Evolutionary conservation across 306 rosid species (phyloP).

Genomic region (Vachellia pachyceras): DNA sequence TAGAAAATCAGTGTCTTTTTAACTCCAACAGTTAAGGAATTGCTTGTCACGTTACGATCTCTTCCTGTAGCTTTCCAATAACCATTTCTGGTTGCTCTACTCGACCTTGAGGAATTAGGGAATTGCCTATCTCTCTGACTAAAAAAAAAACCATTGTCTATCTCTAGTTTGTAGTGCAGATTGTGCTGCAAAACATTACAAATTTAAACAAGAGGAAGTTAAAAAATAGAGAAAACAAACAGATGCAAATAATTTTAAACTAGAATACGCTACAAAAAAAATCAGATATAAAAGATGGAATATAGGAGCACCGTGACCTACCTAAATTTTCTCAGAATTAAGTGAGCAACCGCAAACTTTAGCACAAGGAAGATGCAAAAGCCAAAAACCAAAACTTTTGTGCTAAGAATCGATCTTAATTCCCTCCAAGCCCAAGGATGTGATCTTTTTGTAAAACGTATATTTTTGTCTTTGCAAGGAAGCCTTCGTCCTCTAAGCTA

Average conservation of each 20-base stretch:
- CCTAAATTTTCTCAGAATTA: background rate
- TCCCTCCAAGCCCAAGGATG: no score
- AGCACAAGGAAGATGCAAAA: background rate
- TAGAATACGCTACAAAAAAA: background rate
- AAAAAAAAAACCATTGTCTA: constrained; percentile 71
- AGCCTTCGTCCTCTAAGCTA: background rate
- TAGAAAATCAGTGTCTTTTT: constrained; percentile 70
- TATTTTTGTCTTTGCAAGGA: background rate
- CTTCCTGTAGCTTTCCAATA: constrained; percentile 77
- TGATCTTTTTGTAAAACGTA: background rate
- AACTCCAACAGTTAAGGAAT: constrained; percentile 58
- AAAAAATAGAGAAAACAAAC: background rate
- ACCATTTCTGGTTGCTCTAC: constrained; percentile 64
- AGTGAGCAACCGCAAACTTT: background rate
- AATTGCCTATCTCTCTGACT: constrained; percentile 66
- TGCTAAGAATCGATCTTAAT: no score
- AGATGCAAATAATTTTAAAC: background rate
- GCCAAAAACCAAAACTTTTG: background rate
- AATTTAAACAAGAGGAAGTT: constrained; percentile 1
- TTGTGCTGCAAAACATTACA: constrained; percentile 46
- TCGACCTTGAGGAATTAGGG: constrained; percentile 71
- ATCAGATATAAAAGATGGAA: background rate
- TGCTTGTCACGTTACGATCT: constrained; percentile 52
- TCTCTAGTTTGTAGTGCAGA: constrained; percentile 63
- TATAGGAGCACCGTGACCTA: background rate